A percentile compares a stretch with the other conserved stretches of the same genome.
phyloP scores from a whole-genome alignment of 2,329 filamentous ascomycete genomes.

The Cladophialophora chaetospira region DNA sequence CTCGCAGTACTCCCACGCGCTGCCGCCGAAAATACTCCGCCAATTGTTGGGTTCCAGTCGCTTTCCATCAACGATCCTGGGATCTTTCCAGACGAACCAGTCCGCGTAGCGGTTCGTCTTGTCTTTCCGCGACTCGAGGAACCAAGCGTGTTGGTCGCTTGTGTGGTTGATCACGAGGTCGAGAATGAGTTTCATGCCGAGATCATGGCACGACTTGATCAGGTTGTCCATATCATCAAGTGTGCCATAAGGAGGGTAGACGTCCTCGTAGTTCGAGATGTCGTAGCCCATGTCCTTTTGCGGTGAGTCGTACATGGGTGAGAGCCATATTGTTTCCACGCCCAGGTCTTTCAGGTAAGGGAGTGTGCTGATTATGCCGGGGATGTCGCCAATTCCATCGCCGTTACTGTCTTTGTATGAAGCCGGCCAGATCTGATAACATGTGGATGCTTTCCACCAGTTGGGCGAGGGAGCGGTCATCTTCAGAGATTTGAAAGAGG shows the following conservation, averaged over 20 bases:
- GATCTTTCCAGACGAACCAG: slow-evolving; percentile 68
- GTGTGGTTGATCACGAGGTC: slow-evolving; percentile 81
- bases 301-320: slow-evolving; percentile 65
- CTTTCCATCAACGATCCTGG: slow-evolving; percentile 58
- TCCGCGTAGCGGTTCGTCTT: slow-evolving; percentile 54
- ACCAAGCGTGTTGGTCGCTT: slow-evolving; percentile 61
- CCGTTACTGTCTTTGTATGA: slow-evolving; percentile 41
- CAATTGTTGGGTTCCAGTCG: slow-evolving; percentile 63
- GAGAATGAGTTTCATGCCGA: slow-evolving; percentile 70
- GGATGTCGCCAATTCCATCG: slow-evolving; percentile 41
- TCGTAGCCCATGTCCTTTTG: slow-evolving; percentile 71
- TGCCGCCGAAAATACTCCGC: slow-evolving; percentile 45
- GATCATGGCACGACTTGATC: slow-evolving; percentile 60
- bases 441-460: slow-evolving; percentile 32
- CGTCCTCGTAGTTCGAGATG: slow-evolving; percentile 66
- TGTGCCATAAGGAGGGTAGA: slow-evolving; percentile 67
- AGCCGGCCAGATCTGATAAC: slow-evolving; percentile 38
- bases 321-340: slow-evolving; percentile 40
- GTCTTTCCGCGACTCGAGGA: slow-evolving; percentile 52
- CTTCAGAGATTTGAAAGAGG: no score
- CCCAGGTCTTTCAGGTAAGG: slow-evolving; percentile 40
- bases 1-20: slow-evolving; percentile 33
- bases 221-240: slow-evolving; percentile 66
- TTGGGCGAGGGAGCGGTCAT: slow-evolving; percentile 27
- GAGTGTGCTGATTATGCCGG: slow-evolving; percentile 36